These are phyloP conservation scores for Cladosporium sp. DNA, from an alignment of 2,329 filamentous ascomycete species.

Conservation along the genomic window DNA sequence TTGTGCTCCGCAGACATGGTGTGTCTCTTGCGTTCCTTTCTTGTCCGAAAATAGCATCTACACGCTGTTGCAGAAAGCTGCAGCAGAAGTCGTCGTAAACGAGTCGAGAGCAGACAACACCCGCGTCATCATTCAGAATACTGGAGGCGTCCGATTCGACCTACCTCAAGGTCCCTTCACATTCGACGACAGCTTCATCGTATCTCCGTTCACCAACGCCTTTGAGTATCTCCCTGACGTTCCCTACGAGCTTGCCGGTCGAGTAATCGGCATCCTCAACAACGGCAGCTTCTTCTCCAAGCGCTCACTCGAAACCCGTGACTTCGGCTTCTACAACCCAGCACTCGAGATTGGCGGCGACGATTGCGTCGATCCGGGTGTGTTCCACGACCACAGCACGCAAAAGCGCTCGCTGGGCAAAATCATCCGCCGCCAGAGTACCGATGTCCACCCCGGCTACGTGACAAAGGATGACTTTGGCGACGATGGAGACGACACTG, in stretches of 20 bases:
- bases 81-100: constrained; percentile 52
- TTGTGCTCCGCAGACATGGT: constrained; percentile 39
- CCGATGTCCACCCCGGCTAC: constrained; percentile 46
- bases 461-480: constrained; percentile 56
- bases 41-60: constrained; percentile 53
- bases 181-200: constrained; percentile 50
- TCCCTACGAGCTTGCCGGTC: constrained; percentile 44
- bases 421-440: constrained; percentile 48
- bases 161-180: constrained; percentile 61
- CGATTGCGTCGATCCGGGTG: constrained; percentile 47
- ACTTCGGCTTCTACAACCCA: constrained; percentile 34
- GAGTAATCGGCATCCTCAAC: constrained; percentile 43
- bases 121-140: constrained; percentile 58
- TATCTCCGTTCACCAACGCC: constrained; percentile 52
- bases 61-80: constrained; percentile 48
- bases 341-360: constrained; percentile 36
- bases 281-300: constrained; percentile 36
- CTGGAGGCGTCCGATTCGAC: constrained; percentile 59
- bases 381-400: constrained; percentile 27
- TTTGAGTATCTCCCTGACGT: constrained; percentile 54
- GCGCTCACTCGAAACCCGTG: constrained; percentile 26
- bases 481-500: constrained; percentile 53
- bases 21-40: constrained; percentile 53
- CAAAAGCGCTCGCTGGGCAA: constrained; percentile 35
- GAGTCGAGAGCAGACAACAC: constrained; percentile 46